phyloP scores from a whole-genome alignment of 192 early-diverging fungal species.

The Obelidium mucronatum region DNA sequence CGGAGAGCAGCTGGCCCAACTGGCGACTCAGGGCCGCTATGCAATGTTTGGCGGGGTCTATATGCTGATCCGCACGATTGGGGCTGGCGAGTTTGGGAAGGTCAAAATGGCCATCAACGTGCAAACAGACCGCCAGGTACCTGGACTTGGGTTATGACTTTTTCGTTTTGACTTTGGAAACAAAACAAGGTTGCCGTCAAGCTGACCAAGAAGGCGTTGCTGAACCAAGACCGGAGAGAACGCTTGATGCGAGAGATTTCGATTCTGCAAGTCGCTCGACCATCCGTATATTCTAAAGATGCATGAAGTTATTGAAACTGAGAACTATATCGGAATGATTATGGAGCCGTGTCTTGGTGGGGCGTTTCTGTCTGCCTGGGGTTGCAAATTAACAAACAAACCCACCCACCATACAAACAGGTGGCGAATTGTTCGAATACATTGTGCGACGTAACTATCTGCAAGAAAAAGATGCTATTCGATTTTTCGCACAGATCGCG shows the following conservation, averaged over 20 bases:
- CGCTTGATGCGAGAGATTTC: conserved; percentile 96
- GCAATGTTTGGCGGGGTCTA: conserved; percentile 29
- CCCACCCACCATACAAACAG: conserved; percentile 63
- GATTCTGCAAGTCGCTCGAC: conserved; percentile 86
- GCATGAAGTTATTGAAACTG: conserved; percentile 95
- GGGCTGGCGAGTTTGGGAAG: conserved; percentile 67
- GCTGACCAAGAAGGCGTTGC: conserved; percentile 90
- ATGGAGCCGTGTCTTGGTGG: conserved; percentile 71
- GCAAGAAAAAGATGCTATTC: conserved; percentile 88
- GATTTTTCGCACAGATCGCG: conserved; percentile 93
- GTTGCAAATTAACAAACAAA: conserved; percentile 55
- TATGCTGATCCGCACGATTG: conserved; percentile 49
- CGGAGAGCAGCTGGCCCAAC: background rate
- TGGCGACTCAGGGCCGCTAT: background rate
- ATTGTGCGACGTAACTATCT: conserved; percentile 94
- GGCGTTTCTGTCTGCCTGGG: background rate
- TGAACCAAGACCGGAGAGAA: conserved; percentile 80
- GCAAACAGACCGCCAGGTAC: conserved; percentile 46
- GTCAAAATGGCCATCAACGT: conserved; percentile 59
- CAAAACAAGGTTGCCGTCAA: conserved; percentile 93
- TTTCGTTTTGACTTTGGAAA: background rate
- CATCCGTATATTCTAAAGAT: conserved; percentile 93
- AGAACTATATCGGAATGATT: conserved; percentile 95
- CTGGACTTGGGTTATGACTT: background rate
- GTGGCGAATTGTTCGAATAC: conserved; percentile 97